A percentile compares a stretch with the other conserved stretches of the same genome.
Evolutionary conservation across 2,329 filamentous ascomycete genomes (phyloP).

Genomic region (Myriosclerotinia curreyana): DNA sequence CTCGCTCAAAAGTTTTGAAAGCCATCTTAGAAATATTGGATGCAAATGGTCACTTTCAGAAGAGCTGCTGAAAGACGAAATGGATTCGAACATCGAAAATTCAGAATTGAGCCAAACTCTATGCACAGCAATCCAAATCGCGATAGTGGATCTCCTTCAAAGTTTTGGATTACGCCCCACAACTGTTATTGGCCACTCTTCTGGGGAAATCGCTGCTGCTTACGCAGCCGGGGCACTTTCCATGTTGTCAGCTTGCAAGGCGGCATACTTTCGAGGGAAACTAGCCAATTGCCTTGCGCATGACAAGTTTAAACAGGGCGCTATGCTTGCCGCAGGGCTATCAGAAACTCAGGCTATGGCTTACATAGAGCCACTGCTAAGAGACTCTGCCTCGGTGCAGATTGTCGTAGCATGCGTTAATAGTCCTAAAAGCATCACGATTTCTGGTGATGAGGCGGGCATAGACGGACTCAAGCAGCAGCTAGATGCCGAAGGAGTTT

Average conservation of each 20-base stretch:
- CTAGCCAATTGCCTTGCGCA: neutral
- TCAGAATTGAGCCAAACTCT: slow-evolving; percentile 39
- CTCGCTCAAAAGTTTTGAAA: slow-evolving; percentile 7
- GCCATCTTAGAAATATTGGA: neutral
- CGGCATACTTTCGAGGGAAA: slow-evolving; percentile 1
- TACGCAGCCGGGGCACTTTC: slow-evolving; percentile 23
- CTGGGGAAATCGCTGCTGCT: slow-evolving; percentile 41
- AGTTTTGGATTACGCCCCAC: slow-evolving; percentile 25
- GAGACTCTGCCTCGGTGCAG: no score
- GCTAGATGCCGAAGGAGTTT: neutral
- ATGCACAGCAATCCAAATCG: slow-evolving; percentile 47
- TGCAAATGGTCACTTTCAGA: slow-evolving; percentile 2
- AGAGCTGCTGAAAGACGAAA: neutral
- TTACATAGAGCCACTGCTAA: neutral
- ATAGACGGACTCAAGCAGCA: neutral
- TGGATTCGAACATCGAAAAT: slow-evolving; percentile 25
- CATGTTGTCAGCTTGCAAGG: neutral
- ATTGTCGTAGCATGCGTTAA: slow-evolving; percentile 1
- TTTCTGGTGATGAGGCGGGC: neutral
- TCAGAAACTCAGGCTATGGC: neutral
- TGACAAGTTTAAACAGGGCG: neutral
- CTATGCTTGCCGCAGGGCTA: neutral
- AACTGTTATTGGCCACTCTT: slow-evolving; percentile 35
- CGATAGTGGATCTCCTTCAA: slow-evolving; percentile 43
- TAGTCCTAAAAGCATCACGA: slow-evolving; percentile 10